Conservation (phyloP, 2,329 filamentous ascomycete species). For the Chalaropsis ovoidea region DNA sequence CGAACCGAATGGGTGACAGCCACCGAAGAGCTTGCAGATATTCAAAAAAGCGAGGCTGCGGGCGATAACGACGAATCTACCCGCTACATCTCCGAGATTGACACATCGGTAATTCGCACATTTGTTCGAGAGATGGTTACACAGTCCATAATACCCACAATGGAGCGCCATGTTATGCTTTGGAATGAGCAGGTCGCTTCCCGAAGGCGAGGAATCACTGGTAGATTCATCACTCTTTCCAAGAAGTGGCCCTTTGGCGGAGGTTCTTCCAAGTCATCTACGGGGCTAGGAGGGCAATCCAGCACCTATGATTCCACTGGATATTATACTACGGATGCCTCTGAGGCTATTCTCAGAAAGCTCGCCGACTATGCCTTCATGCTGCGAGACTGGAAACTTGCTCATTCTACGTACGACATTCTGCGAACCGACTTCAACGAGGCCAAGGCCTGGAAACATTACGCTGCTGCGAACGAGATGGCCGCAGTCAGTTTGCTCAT, state of each 20-base stretch:
- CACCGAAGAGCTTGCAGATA: slow-evolving; percentile 67
- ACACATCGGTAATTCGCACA: slow-evolving; percentile 74
- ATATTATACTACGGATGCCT: slow-evolving; percentile 72
- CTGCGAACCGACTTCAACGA: slow-evolving; percentile 80
- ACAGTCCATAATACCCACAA: slow-evolving; percentile 87
- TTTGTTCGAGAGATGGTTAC: slow-evolving; percentile 93
- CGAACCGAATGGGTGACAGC: slow-evolving; percentile 83
- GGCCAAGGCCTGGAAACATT: slow-evolving; percentile 94
- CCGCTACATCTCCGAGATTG: slow-evolving; percentile 81
- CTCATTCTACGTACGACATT: slow-evolving; percentile 84
- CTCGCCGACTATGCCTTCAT: slow-evolving; percentile 94
- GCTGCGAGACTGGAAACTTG: slow-evolving; percentile 90
- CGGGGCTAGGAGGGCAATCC: background rate
- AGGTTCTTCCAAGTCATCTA: slow-evolving; percentile 47
- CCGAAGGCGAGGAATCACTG: slow-evolving; percentile 73
- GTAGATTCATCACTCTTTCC: slow-evolving; percentile 88
- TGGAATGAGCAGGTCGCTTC: slow-evolving; percentile 99
- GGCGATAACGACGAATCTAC: slow-evolving; percentile 57
- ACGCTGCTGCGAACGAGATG: slow-evolving; percentile 94
- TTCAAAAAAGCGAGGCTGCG: slow-evolving; percentile 59
- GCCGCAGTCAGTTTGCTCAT: slow-evolving; percentile 74
- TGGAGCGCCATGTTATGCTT: slow-evolving; percentile 81
- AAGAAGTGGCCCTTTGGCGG: slow-evolving; percentile 84
- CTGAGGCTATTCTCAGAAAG: slow-evolving; percentile 86
- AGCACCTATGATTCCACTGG: slow-evolving; percentile 59